phyloP scores from a whole-genome alignment of 768 basidiomycete species.

The Lepiota brunneoincarnata region DNA sequence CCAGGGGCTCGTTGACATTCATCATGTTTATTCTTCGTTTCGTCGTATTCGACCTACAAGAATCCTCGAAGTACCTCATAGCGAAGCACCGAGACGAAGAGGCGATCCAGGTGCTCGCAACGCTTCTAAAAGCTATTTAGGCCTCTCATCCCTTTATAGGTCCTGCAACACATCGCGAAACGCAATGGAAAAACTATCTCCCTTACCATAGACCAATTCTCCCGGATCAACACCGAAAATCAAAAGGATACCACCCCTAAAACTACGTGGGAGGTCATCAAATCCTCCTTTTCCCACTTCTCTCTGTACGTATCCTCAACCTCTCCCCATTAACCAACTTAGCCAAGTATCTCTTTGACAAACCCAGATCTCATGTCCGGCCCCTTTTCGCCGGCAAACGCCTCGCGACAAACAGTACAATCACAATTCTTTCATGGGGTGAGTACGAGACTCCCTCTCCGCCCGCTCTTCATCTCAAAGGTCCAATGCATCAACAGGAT shows the following conservation, averaged over 20 bases:
- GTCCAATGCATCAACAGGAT: slow-evolving; percentile 20
- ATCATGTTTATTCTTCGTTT: slow-evolving; percentile 54
- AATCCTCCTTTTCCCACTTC: slow-evolving; percentile 31
- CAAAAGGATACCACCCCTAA: slow-evolving; percentile 16
- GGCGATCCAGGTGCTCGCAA: slow-evolving; percentile 38
- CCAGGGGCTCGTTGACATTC: slow-evolving; percentile 46
- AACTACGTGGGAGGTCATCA: slow-evolving; percentile 28
- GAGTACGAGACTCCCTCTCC: slow-evolving; percentile 13
- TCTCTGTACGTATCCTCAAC: slow-evolving; percentile 33
- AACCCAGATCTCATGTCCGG: slow-evolving; percentile 41
- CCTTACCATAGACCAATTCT: slow-evolving; percentile 44
- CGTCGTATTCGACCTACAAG: slow-evolving; percentile 56
- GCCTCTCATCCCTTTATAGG: slow-evolving; percentile 22
- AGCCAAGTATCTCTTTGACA: too few species aligned
- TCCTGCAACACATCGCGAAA: slow-evolving; percentile 45
- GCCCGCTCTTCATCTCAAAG: neutral
- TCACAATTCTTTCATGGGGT: slow-evolving; percentile 55
- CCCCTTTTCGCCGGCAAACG: slow-evolving; percentile 46
- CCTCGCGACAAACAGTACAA: slow-evolving; percentile 41
- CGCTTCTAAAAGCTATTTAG: too few species aligned
- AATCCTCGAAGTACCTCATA: slow-evolving; percentile 61
- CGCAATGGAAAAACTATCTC: slow-evolving; percentile 43
- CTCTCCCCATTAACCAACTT: neutral
- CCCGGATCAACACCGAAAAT: slow-evolving; percentile 20
- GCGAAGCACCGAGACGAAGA: slow-evolving; percentile 55